Conservation (phyloP, 345 rosid genomes). For the Eucalyptus sp. region DNA sequence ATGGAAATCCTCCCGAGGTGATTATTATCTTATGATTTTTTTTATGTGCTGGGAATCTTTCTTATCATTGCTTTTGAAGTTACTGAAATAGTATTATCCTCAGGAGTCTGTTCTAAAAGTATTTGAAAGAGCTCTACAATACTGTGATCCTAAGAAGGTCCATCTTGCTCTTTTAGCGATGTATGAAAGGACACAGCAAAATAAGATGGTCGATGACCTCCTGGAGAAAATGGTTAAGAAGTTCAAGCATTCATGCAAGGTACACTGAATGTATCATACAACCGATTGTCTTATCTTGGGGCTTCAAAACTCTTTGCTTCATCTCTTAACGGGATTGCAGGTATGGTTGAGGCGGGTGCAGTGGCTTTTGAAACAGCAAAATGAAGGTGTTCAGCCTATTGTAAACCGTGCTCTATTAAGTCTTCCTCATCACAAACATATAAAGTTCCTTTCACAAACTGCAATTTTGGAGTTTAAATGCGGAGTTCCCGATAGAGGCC, state of each 20-base stretch:
- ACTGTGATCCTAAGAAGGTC: conserved; percentile 74
- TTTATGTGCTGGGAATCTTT: neutral
- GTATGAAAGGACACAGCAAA: conserved; percentile 79
- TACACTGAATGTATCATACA: neutral
- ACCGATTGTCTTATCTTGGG: neutral
- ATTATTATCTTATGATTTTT: neutral
- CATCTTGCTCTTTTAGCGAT: conserved; percentile 70
- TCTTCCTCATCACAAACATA: conserved; percentile 79
- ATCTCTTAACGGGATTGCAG: conserved; percentile 8
- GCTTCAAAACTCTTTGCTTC: neutral
- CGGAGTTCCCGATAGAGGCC: conserved; percentile 83
- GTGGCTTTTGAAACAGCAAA: conserved; percentile 34
- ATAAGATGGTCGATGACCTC: conserved; percentile 60
- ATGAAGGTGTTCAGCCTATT: conserved; percentile 55
- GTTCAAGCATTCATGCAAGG: conserved; percentile 96
- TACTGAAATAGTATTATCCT: neutral
- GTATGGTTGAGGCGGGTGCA: conserved; percentile 71
- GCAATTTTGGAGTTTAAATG: conserved; percentile 83
- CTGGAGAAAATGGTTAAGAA: conserved; percentile 70
- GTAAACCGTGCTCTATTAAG: conserved; percentile 63
- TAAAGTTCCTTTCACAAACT: conserved; percentile 78
- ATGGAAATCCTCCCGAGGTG: conserved; percentile 96
- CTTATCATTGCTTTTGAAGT: neutral
- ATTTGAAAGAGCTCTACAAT: conserved; percentile 84
- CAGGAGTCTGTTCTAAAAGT: conserved; percentile 83